Base-by-base conservation (phyloP, 345 rosid species). In the Boechera stricta region DNA sequence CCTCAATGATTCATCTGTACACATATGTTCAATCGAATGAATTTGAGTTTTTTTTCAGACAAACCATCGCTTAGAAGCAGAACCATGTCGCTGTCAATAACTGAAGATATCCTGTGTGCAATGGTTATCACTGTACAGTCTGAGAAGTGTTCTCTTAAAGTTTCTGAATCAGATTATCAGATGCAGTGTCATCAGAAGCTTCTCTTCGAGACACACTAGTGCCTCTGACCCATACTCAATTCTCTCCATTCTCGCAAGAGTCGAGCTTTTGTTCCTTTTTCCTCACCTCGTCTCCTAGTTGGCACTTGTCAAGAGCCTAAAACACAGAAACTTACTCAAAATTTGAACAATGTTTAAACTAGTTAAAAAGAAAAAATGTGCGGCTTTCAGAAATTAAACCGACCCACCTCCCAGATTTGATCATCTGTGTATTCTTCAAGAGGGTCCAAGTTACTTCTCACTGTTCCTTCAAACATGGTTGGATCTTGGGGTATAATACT, bases 401-500 rank as follows among this genome's bases (percentile, higher is more conserved):
- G 0, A 74, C 85, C 2, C 26, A 94, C 97, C 98, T 89, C 95
- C 97, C 97, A 94, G 62, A 94, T 90, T 61, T 88, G 87, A 41
- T 87, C 85, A 69, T 94, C 98, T 2, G 87, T 79, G 84, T 89
- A 86, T 82, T 90, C 95, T 81, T 90, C 92, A 41, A 94, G 89
- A 41, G 98, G 97, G 77, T 94, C 97, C 55, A 94, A 79, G 79
- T 94, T 92, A 74, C 90, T 88, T 74, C 97, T 64, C 16, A 92
- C 78, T 0, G 95, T 92, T 44, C 98, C 98, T 82, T 92, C 95
- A 77, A 94, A 94, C 97, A 92, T 88, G 61, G 92, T 90, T 47
- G 97, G 98, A 74, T 92, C 98, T 76, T 90, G 98, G 24, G 97
- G 97, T 77, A 92, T 92, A 41, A 94, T 92, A 83, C 97, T 88